Evolutionary conservation across 2,329 filamentous ascomycete species (phyloP), one percentile per base, ranked within the genome.

Genomic region (Ophiostoma australiae): DNA sequence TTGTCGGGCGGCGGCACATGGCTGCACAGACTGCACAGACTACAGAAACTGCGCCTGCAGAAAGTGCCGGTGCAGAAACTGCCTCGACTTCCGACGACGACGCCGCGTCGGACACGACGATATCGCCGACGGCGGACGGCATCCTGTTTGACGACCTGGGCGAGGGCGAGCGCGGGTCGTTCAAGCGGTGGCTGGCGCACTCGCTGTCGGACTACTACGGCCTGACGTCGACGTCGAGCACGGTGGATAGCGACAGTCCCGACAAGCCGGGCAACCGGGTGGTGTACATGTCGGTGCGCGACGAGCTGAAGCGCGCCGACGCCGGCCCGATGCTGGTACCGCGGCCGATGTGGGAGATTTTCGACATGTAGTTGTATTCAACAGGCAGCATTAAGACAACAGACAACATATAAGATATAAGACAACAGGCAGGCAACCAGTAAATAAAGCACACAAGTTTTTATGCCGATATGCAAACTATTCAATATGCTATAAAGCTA

Each of bases 141-240:
- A 81, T 97, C 82, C 86, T 98, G 10, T 93, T 97, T 78, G 92
- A 97, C 79, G 90, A 89, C 66, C 82, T 90, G 44, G 91, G 89
- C 20, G 89, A 91, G 71, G 93, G 94, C 76, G 88, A 89, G 72
- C 87, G 88, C 8, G 91, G 91, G 68, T 87, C 90, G 4, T 97
- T 97, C 82, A 93, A 92, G 90, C 91, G 94, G 74, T 98, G 94
- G 91, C 87, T 98, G 70, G 92, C 96, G 1, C 94, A 98, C 80
- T 91, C 92, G 72, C 94, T 98, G 74, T 94, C 92, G 11, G 88
- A 90, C 58, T 98, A 98, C 79, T 98, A 98, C 78, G 94, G 93
- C 65, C 85, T 97, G 71, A 87, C 89, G 73, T 97, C 94, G 27
- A 93, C 89, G 82, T 94, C 91, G 4, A 87, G 94, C 72, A 91